Evolutionary conservation across 768 basidiomycete genomes (phyloP).

Genomic region (Grammothele lineata): DNA sequence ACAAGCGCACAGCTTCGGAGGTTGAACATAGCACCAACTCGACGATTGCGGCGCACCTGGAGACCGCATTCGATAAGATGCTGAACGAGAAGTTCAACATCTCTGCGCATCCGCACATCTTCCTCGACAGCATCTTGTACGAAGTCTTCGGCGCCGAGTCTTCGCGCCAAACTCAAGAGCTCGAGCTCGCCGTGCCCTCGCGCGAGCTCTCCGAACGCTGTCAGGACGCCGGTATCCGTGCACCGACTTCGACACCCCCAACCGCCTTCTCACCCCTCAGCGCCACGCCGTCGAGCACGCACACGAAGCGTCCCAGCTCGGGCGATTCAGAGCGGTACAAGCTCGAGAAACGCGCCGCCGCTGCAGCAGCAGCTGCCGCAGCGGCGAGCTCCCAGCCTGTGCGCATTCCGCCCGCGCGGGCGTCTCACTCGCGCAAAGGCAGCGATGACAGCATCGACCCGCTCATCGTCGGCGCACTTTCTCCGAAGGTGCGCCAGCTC

Average conservation of each 20-base stretch:
- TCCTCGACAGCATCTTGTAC: slow-evolving; percentile 42
- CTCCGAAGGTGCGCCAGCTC: slow-evolving; percentile 14
- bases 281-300: background rate
- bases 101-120: slow-evolving; percentile 47
- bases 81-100: slow-evolving; percentile 47
- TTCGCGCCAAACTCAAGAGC: slow-evolving; percentile 39
- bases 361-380: no score
- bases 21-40: slow-evolving; percentile 40
- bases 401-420: background rate
- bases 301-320: slow-evolving; percentile 13
- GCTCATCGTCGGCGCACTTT: slow-evolving; percentile 4
- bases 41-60: slow-evolving; percentile 42
- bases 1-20: slow-evolving; percentile 9
- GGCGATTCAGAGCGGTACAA: slow-evolving; percentile 20
- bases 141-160: slow-evolving; percentile 48
- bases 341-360: background rate
- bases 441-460: background rate
- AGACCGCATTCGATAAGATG: slow-evolving; percentile 59
- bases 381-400: background rate
- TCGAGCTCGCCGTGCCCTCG: slow-evolving; percentile 58
- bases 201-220: slow-evolving; percentile 23
- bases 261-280: no score
- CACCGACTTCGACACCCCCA: no score
- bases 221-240: slow-evolving; percentile 2
- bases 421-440: background rate